These are phyloP conservation scores for Eucalyptus rudis DNA, from an alignment of 345 rosid genomes.

Conservation along the genomic window DNA sequence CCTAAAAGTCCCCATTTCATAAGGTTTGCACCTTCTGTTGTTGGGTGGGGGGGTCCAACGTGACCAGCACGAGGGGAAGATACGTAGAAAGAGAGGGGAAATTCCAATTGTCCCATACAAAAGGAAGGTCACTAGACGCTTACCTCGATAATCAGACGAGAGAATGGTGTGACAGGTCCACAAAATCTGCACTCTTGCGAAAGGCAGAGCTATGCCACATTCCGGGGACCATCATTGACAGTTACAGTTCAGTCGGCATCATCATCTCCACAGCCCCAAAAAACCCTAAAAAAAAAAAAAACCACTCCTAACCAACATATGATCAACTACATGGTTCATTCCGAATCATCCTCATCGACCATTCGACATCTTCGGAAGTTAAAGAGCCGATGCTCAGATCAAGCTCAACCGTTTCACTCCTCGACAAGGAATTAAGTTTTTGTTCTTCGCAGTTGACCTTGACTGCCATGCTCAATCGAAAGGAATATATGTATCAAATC, in stretches of 20 bases:
- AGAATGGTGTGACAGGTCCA: neutral
- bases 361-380: neutral
- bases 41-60: neutral
- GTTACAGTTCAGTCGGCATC: neutral
- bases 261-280: neutral
- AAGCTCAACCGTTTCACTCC: neutral
- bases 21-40: neutral
- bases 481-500: neutral
- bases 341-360: too few relatives aligned
- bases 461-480: too few relatives aligned
- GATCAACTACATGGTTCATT: neutral
- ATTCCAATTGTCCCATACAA: neutral
- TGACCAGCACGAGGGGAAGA: neutral
- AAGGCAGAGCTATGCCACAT: neutral
- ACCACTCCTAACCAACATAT: neutral
- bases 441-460: neutral
- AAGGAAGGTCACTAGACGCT: neutral
- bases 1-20: neutral
- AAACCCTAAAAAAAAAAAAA: neutral
- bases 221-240: neutral
- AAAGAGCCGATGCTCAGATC: neutral
- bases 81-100: neutral
- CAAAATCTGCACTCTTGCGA: neutral
- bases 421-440: too few relatives aligned
- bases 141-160: neutral